phyloP scores from a whole-genome alignment of 768 basidiomycete species.

The Russula vinacea region DNA sequence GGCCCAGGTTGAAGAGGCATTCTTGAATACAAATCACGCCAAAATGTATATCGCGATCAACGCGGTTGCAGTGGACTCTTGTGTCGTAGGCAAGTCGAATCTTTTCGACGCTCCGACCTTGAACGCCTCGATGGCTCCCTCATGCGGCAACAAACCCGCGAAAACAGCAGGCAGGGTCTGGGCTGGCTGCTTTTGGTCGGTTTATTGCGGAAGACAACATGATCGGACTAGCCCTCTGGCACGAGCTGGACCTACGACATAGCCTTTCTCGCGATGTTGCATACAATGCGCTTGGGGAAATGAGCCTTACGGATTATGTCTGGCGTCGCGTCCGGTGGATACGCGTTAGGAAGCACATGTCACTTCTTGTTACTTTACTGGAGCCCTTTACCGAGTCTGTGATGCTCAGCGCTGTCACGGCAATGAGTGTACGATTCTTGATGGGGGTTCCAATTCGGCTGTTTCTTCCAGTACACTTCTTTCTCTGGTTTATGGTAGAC shows the following conservation, averaged over 20 bases:
- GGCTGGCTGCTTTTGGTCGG: conserved; percentile 76
- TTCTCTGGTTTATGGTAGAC: conserved; percentile 74
- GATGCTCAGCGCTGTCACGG: conserved; percentile 62
- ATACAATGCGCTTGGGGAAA: conserved; percentile 82
- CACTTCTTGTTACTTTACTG: conserved; percentile 74
- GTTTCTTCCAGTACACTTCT: conserved; percentile 57
- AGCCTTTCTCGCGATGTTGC: conserved; percentile 90
- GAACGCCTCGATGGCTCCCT: conserved; percentile 68
- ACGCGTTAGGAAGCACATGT: conserved; percentile 93
- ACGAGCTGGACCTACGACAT: conserved; percentile 84
- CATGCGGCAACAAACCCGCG: conserved; percentile 39
- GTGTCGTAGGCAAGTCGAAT: conserved; percentile 96
- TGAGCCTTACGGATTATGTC: conserved; percentile 82
- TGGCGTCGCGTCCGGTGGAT: conserved; percentile 94
- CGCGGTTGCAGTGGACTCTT: conserved; percentile 83
- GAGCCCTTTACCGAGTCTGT: conserved; percentile 94
- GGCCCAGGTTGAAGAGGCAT: conserved; percentile 85
- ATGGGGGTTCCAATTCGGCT: conserved; percentile 52
- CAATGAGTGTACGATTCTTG: conserved; percentile 51
- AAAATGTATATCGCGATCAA: conserved; percentile 98
- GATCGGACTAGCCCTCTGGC: conserved; percentile 91
- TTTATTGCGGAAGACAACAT: conserved; percentile 98
- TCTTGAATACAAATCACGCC: conserved; percentile 94
- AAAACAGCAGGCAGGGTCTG: conserved; percentile 40
- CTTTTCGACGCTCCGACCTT: conserved; percentile 84